Evolutionary conservation across 208 protist genomes (phyloP).

Genomic region (Acanthamoeba royreba): DNA sequence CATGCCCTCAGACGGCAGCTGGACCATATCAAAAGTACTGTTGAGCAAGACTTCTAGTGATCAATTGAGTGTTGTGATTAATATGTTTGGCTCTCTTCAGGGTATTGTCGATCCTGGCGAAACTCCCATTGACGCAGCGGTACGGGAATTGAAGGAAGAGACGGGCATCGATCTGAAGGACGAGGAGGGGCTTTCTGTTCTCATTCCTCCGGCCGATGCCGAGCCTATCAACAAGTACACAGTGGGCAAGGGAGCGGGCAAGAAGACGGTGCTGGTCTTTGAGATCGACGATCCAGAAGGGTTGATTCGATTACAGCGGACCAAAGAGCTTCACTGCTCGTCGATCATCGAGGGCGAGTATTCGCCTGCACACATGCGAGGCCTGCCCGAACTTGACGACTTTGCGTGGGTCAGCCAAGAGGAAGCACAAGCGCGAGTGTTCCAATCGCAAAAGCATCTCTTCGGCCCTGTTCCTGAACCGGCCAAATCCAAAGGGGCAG

Average conservation of each 20-base stretch:
- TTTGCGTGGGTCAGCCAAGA: background rate
- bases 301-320: background rate
- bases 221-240: background rate
- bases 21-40: background rate
- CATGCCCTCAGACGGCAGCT: background rate
- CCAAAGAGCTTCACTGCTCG: background rate
- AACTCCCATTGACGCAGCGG: background rate
- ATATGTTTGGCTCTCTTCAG: too few relatives aligned
- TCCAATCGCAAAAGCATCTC: background rate
- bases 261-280: conserved; percentile 3
- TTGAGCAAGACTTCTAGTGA: too few relatives aligned
- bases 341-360: conserved; percentile 12
- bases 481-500: too few relatives aligned
- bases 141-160: background rate
- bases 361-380: background rate
- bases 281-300: background rate
- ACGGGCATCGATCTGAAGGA: background rate
- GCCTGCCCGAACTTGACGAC: background rate
- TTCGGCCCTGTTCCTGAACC: background rate
- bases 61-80: too few relatives aligned
- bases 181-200: background rate
- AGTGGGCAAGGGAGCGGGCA: background rate
- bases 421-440: background rate
- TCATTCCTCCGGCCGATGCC: background rate
- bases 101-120: background rate